Evolutionary conservation across 345 rosid genomes (phyloP).

Genomic region (Hibiscus tridactylites): DNA sequence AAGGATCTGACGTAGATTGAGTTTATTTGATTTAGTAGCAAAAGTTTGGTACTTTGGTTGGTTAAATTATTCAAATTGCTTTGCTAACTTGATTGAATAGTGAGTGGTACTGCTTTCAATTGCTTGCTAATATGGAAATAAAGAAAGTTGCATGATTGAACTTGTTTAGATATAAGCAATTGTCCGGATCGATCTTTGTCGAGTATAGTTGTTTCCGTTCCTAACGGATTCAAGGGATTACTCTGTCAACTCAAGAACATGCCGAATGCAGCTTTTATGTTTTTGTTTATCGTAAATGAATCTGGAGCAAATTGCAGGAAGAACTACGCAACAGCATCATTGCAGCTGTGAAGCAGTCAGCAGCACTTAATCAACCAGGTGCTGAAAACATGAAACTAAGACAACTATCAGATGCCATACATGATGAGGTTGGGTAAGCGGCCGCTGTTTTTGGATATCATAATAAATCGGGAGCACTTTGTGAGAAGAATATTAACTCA

Average conservation of each 20-base stretch:
- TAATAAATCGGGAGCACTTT: not conserved
- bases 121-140: not conserved
- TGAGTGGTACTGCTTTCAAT: not conserved
- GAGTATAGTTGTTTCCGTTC: not conserved
- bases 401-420: conserved; percentile 82
- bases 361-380: conserved; percentile 44
- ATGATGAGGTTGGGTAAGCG: conserved; percentile 73
- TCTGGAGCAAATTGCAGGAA: conserved; percentile 39
- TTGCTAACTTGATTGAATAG: not conserved
- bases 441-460: not conserved
- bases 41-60: conserved; percentile 1
- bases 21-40: not conserved
- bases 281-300: not conserved
- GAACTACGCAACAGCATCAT: conserved; percentile 59
- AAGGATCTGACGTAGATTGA: not conserved
- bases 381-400: conserved; percentile 74
- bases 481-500: not conserved
- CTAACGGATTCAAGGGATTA: not conserved
- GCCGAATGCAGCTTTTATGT: not conserved
- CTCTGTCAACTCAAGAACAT: not conserved
- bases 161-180: not conserved
- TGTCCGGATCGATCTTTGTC: not conserved
- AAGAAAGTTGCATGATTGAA: not conserved
- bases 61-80: not conserved
- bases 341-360: conserved; percentile 61